These are phyloP conservation scores for Pontederia paniculata DNA, from an alignment of 176 grass and related monocot genomes.

Conservation along the genomic window DNA sequence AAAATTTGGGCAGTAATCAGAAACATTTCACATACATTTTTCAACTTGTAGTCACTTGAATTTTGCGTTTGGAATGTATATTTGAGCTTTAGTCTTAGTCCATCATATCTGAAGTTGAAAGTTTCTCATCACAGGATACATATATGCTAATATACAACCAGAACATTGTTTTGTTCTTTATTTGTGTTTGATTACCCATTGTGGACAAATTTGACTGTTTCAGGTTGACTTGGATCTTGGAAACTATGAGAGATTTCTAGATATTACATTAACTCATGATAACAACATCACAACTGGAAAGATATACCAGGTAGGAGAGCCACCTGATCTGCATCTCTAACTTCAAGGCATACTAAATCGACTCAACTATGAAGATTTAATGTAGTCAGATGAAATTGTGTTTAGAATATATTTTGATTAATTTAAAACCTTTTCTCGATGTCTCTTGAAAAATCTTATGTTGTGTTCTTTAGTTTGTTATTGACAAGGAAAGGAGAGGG, in stretches of 20 bases:
- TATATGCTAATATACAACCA: too few relatives aligned
- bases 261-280: constrained; percentile 36
- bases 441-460: constrained; percentile 10
- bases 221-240: constrained; percentile 47
- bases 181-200: neutral
- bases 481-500: constrained; percentile 41
- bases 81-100: too few relatives aligned
- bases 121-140: too few relatives aligned
- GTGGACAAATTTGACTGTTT: constrained; percentile 1
- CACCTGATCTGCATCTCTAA: neutral
- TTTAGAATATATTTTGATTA: neutral
- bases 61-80: too few relatives aligned
- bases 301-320: constrained; percentile 34
- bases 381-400: neutral
- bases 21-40: neutral
- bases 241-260: constrained; percentile 44
- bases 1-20: neutral
- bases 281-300: constrained; percentile 48
- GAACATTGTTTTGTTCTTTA: neutral
- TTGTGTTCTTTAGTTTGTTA: constrained; percentile 26
- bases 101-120: too few relatives aligned
- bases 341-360: neutral
- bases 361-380: neutral
- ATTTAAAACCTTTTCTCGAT: constrained; percentile 1
- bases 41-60: too few relatives aligned